phyloP scores from a whole-genome alignment of 768 basidiomycete genomes.

The Leccinum pellstonianum region DNA sequence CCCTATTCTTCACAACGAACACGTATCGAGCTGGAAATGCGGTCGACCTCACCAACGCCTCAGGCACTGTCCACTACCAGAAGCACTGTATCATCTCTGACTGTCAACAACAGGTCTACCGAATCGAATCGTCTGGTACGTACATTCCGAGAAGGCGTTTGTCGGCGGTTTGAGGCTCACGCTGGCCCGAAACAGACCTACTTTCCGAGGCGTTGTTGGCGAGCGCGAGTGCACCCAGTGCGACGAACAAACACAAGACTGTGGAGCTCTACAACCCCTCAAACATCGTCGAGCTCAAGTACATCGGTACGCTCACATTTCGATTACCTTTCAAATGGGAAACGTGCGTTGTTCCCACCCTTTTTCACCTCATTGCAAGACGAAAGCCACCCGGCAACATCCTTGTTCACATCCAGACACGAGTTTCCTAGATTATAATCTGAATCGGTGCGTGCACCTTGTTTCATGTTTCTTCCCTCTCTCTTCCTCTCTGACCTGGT shows the following conservation, averaged over 20 bases:
- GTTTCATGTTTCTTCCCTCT: neutral
- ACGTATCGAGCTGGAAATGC: constrained; percentile 49
- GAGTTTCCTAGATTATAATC: constrained; percentile 85
- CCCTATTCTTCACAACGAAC: constrained; percentile 62
- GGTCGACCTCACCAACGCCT: constrained; percentile 67
- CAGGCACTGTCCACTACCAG: constrained; percentile 65
- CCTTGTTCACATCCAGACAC: constrained; percentile 46
- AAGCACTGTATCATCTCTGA: constrained; percentile 57
- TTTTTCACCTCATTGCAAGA: neutral
- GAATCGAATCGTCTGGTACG: constrained; percentile 67
- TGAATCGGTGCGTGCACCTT: constrained; percentile 54
- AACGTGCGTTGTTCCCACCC: constrained; percentile 48
- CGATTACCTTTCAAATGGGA: constrained; percentile 83
- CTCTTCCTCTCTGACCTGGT: neutral
- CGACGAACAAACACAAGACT: constrained; percentile 69
- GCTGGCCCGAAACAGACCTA: constrained; percentile 50
- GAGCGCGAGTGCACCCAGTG: constrained; percentile 60
- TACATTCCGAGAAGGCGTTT: neutral
- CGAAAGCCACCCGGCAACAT: constrained; percentile 45
- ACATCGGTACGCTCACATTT: constrained; percentile 70
- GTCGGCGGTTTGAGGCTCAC: neutral
- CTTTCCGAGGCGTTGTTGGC: constrained; percentile 69
- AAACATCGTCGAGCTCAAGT: constrained; percentile 65
- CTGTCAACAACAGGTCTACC: constrained; percentile 45
- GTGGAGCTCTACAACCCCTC: constrained; percentile 77